A percentile compares a stretch with the other conserved stretches of the same genome.
Evolutionary conservation across 2,329 filamentous ascomycete species (phyloP).

Genomic region (Paraconiothyrium sp.): DNA sequence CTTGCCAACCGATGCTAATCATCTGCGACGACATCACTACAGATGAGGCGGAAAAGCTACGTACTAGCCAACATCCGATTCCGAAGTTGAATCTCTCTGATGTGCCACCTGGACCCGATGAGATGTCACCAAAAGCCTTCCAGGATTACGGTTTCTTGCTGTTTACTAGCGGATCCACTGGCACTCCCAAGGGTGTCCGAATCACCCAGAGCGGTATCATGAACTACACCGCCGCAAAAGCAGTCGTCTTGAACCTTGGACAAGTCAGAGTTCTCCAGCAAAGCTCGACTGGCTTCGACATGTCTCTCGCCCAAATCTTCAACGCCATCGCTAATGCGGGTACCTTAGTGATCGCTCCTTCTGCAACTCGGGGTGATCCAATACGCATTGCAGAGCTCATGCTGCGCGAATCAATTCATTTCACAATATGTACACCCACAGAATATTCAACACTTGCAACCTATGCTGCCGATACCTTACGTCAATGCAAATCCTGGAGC

Average conservation of each 20-base stretch:
- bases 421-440: slow-evolving; percentile 54
- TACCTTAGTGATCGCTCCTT: slow-evolving; percentile 47
- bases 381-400: slow-evolving; percentile 50
- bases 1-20: too few relatives aligned
- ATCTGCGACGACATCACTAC: too few relatives aligned
- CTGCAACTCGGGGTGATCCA: slow-evolving; percentile 45
- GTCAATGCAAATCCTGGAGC: slow-evolving; percentile 34
- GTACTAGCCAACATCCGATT: background rate
- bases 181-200: slow-evolving; percentile 66
- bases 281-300: slow-evolving; percentile 53
- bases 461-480: slow-evolving; percentile 28
- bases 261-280: slow-evolving; percentile 65
- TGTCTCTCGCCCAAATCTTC: slow-evolving; percentile 54
- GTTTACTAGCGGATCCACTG: slow-evolving; percentile 65
- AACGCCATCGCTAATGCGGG: slow-evolving; percentile 54
- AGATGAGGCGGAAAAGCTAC: background rate
- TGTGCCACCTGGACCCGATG: too few relatives aligned
- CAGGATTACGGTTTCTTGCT: slow-evolving; percentile 68
- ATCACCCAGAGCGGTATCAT: slow-evolving; percentile 56
- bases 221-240: slow-evolving; percentile 43
- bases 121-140: too few relatives aligned
- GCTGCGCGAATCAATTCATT: slow-evolving; percentile 45
- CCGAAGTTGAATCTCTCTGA: too few relatives aligned
- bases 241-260: too few relatives aligned
- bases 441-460: slow-evolving; percentile 48